Evolutionary conservation across 768 basidiomycete species (phyloP), one percentile per base, ranked within the genome.

Genomic region (Suillus occidentalis): DNA sequence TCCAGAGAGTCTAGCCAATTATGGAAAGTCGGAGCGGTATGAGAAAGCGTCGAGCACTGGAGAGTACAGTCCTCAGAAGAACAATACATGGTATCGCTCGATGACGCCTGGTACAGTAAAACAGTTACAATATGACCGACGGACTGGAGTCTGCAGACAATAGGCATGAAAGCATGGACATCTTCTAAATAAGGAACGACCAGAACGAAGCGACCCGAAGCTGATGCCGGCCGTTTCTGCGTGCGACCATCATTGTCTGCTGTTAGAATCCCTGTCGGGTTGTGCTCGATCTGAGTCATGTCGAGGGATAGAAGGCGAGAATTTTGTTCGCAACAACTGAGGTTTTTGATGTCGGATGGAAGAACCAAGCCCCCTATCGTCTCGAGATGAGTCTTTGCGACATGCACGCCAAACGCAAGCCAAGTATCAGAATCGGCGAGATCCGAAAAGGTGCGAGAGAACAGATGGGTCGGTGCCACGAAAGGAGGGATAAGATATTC

Each of bases 401-500:
- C 55, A 60, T 65, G 28, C 36, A 60, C 60, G 45, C 73, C 67
- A 55, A 73, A 47, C 28, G 60, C 47, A 39, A 73, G 16, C 75
- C 75, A 75, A 69, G 75, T 55, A 72, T 66, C 39, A 68, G 70
- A 22, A 60, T 67, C 45, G 20, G 65, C 50, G 28, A 67, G 62
- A 20, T 67, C 34, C 52, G 69, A 67, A 12, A 71, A 71, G 13
- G 77, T 52, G 3, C 37, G 18, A 7, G 63, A 65, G 18, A 81
- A 62, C 31, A 76, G 70, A 40, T 28, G 49, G 1, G 69, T 58
- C 12, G 83, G 83, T 37, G 84, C 67, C 7, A 88, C 76, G 66
- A 91, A 86, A 3, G 90, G 90, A 18, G 90, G 90, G 3, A 85
- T 70, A 3, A 91, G 76, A 72, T 84, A 86, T 4, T 77, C 72